Base-by-base conservation (phyloP, 2,329 filamentous ascomycete species). In the Calonectria pseudoturangicola region DNA sequence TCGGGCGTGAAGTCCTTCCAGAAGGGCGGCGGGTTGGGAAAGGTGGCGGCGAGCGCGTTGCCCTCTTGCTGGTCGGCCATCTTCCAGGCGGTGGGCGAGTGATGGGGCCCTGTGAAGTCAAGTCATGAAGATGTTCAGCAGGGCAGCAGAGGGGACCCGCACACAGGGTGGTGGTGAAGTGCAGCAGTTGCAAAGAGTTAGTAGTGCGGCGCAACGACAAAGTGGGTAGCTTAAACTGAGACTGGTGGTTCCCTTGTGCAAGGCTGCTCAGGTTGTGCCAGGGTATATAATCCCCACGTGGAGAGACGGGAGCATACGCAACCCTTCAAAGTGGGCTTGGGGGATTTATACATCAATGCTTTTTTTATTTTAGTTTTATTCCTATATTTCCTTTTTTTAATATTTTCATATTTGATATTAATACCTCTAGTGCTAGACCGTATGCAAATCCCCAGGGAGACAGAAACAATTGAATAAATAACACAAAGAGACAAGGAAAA, bases 1-100 rank as follows among this genome's bases (percentile, higher is more conserved):
- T 93, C 91, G 3, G 91, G 83, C 0, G 95, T 98, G 85, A 98
- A 98, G 82, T 94, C 89, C 77, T 93, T 93, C 92, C 94, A 98
- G 86, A 98, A 98, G 0, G 93, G 92, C 30, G 97, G 97, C 30
- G 97, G 97, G 66, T 93, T 91, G 28, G 97, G 96, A 82, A 95
- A 98, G 48, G 93, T 91, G 28, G 93, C 91, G 30, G 92, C 88
- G 78, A 89, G 84, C 58, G 87, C 86, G 43, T 84, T 83, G 12
- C 85, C 81, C 71, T 86, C 86, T 72, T 88, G 87, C 73, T 88
- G 87, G 66, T 86, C 92, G 71, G 90, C 91, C 93, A 94, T 95
- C 51, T 74, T 76, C 71, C 51, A 75, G 77, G 58, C 72, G 60
- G 36, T 43, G 58, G 25, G 66, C 36, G 68, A 21, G 21, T 21